Base-by-base conservation (phyloP, 208 protist species). In the Wallacemonas sp. region DNA sequence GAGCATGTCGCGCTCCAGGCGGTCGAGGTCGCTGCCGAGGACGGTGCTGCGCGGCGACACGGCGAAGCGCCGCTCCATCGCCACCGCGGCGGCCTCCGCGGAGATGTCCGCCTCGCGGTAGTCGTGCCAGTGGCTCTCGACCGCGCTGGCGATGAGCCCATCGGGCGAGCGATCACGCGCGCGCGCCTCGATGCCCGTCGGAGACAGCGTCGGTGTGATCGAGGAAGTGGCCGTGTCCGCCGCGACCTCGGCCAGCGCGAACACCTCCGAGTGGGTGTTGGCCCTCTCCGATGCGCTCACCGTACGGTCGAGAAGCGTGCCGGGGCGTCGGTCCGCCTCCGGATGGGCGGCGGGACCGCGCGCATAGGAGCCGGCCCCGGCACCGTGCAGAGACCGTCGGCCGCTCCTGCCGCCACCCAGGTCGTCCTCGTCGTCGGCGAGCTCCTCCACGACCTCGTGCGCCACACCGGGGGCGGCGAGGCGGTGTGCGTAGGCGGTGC, bases 21-120 rank as follows among this genome's bases (percentile, higher is more conserved):
- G 81, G 52, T 95, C 89, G 7, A 95, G 75, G 39, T 92, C 86
- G 59, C 76, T 84, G 42, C 86, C 89, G 29, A 92, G 82, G 33
- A 95, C 77, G 39, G 71, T 92, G 70, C 68, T 81, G 44, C 64
- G 61, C 3, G 88, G 88, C 2, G 66, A 65, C 25, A 95, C 78
- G 8, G 70, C 50, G 49, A 73, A 90, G 48, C 49, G 48, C 18
- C 67, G 61, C 63, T 86, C 80, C 54, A 82, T 33, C 7, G 65
- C 48, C 33, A 25, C 31, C 26, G 52, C 32, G 16, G 52, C 52
- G 31, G 52, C 52, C 16, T 59, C 52, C 8, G 26, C 52, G 4
- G 52, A 25, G 7, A 5, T 29, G 22, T 59, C 52, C 4, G 31
- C 52, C n/a, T 59, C 52, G 31, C 52, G 52, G 25, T 59, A 23